These are phyloP conservation scores for Karstenula rhodostoma DNA, from an alignment of 2,329 filamentous ascomycete genomes.

Conservation along the genomic window DNA sequence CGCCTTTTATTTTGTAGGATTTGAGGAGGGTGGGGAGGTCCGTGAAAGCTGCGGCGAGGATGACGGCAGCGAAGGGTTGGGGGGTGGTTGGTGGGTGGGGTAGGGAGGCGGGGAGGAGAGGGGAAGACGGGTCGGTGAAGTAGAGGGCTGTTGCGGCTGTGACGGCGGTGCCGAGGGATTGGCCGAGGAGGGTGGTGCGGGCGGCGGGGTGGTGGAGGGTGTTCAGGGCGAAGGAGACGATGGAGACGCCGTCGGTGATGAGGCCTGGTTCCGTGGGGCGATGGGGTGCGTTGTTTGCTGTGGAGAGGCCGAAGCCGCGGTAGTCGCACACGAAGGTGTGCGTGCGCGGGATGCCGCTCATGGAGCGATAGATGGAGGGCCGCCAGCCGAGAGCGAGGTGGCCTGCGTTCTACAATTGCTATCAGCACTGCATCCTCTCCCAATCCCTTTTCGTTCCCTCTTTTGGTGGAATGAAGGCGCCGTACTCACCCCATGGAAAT, in stretches of 20 bases:
- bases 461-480: background rate
- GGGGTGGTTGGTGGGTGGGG: slow-evolving; percentile 15
- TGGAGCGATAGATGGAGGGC: slow-evolving; percentile 77
- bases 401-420: slow-evolving; percentile 73
- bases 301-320: slow-evolving; percentile 83
- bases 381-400: slow-evolving; percentile 82
- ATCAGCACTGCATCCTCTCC: background rate
- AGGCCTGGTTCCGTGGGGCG: slow-evolving; percentile 80
- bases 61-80: slow-evolving; percentile 77
- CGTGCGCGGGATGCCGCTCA: slow-evolving; percentile 72
- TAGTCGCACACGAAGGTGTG: slow-evolving; percentile 93
- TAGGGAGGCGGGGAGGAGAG: slow-evolving; percentile 29
- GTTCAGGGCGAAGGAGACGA: slow-evolving; percentile 76
- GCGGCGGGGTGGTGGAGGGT: slow-evolving; percentile 70
- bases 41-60: slow-evolving; percentile 83
- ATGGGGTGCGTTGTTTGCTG: slow-evolving; percentile 61
- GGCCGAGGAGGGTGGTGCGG: slow-evolving; percentile 82
- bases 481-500: slow-evolving; percentile 68
- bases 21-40: slow-evolving; percentile 76
- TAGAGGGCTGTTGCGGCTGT: slow-evolving; percentile 76
- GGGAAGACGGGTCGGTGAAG: slow-evolving; percentile 59
- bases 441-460: background rate
- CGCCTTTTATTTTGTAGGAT: slow-evolving; percentile 79
- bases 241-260: slow-evolving; percentile 77
- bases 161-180: slow-evolving; percentile 89